Conservation (phyloP, 768 basidiomycete species). For the Floccularia luteovirens region DNA sequence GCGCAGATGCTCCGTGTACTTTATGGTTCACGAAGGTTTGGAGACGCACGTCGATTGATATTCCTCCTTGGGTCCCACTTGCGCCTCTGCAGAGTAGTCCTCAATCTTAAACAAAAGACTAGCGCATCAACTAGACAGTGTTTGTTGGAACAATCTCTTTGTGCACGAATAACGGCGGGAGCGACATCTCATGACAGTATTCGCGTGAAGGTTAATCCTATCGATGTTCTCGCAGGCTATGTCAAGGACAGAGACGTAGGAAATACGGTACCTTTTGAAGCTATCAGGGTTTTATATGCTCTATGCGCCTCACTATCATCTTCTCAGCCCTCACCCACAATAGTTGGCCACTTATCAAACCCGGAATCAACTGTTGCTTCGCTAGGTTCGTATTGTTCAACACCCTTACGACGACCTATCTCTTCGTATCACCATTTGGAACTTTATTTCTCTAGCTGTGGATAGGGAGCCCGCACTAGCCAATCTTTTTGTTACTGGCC, state of each 20-base stretch:
- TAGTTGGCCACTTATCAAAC: slow-evolving; percentile 72
- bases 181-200: slow-evolving; percentile 33
- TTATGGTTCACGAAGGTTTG: slow-evolving; percentile 53
- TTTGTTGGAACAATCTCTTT: slow-evolving; percentile 72
- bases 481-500: slow-evolving; percentile 69
- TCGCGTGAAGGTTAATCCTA: slow-evolving; percentile 53
- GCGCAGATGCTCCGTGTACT: slow-evolving; percentile 51
- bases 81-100: slow-evolving; percentile 48
- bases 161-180: slow-evolving; percentile 50
- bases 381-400: slow-evolving; percentile 63
- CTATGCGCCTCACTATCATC: slow-evolving; percentile 59
- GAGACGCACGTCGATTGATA: slow-evolving; percentile 63
- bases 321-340: slow-evolving; percentile 55
- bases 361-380: slow-evolving; percentile 64
- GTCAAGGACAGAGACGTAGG: slow-evolving; percentile 62
- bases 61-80: slow-evolving; percentile 65
- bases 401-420: slow-evolving; percentile 75
- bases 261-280: slow-evolving; percentile 51
- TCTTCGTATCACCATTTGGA: slow-evolving; percentile 75
- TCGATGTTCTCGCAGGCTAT: slow-evolving; percentile 67
- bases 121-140: slow-evolving; percentile 37
- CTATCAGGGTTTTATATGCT: slow-evolving; percentile 58
- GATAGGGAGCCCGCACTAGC: slow-evolving; percentile 85
- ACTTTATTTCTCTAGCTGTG: slow-evolving; percentile 72
- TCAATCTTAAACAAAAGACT: slow-evolving; percentile 56